A percentile compares a stretch with the other conserved stretches of the same genome.
These are phyloP conservation scores for Pythium grandisporangium DNA, from an alignment of 352 stramenopile genomes.

Conservation along the genomic window DNA sequence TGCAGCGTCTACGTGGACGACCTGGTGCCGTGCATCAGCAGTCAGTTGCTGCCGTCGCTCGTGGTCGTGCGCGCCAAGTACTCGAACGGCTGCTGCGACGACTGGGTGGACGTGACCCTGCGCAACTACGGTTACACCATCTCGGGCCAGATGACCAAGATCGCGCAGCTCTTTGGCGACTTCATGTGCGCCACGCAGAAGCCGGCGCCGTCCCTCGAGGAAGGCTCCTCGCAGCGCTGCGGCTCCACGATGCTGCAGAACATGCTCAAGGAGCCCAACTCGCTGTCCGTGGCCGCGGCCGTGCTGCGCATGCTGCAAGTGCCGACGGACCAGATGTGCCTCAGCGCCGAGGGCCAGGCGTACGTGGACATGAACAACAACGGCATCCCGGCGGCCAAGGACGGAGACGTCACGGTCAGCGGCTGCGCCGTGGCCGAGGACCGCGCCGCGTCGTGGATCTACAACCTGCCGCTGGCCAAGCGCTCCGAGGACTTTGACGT, in stretches of 20 bases:
- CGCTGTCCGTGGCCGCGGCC: slow-evolving; percentile 18
- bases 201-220: slow-evolving; percentile 21
- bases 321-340: slow-evolving; percentile 40
- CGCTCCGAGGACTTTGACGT: slow-evolving; percentile 19
- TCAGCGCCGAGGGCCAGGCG: slow-evolving; percentile 29
- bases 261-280: slow-evolving; percentile 14
- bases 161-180: slow-evolving; percentile 40
- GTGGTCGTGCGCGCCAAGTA: slow-evolving; percentile 34
- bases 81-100: slow-evolving; percentile 38
- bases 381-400: slow-evolving; percentile 11
- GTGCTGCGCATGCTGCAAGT: slow-evolving; percentile 40
- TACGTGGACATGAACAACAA: slow-evolving; percentile 31
- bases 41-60: slow-evolving; percentile 42
- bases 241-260: slow-evolving; percentile 41
- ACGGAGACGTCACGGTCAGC: slow-evolving; percentile 13
- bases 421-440: slow-evolving; percentile 43
- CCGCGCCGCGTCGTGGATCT: slow-evolving; percentile 32
- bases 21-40: slow-evolving; percentile 38
- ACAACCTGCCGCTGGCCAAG: slow-evolving; percentile 22
- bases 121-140: slow-evolving; percentile 47
- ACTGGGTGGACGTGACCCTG: slow-evolving; percentile 29
- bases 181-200: slow-evolving; percentile 41
- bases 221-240: slow-evolving; percentile 39
- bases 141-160: slow-evolving; percentile 43
- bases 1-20: slow-evolving; percentile 33